These are phyloP conservation scores for Aleurites moluccanus DNA, from an alignment of 441 rosid species.

Conservation along the genomic window DNA sequence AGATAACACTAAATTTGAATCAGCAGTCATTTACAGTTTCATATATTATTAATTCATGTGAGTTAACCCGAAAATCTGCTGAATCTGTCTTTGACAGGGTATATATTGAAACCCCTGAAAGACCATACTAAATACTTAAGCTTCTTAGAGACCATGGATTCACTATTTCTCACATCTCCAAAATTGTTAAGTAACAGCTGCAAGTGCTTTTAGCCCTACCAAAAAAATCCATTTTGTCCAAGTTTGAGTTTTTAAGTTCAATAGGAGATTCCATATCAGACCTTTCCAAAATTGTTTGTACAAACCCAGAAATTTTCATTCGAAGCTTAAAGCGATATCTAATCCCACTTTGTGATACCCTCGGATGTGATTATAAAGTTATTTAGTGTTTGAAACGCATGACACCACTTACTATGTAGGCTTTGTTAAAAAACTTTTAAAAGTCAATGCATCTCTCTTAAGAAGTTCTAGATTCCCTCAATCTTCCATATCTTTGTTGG, in stretches of 20 bases:
- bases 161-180: constrained; percentile 25
- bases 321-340: constrained; percentile 29
- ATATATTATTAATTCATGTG: background rate
- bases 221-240: constrained; percentile 32
- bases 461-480: too few species aligned
- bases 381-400: background rate
- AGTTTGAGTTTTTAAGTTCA: constrained; percentile 35
- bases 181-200: constrained; percentile 22
- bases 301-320: constrained; percentile 16
- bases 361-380: constrained; percentile 25
- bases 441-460: too few species aligned
- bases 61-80: background rate
- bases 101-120: background rate
- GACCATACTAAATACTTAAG: constrained; percentile 3
- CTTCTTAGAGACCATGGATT: constrained; percentile 33
- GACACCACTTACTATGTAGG: too few species aligned
- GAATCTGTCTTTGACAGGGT: background rate
- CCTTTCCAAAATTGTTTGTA: constrained; percentile 17
- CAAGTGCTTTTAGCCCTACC: constrained; percentile 20
- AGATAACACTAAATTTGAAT: background rate
- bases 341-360: constrained; percentile 29
- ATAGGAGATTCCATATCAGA: constrained; percentile 30
- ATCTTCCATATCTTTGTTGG: background rate
- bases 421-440: too few species aligned
- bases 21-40: background rate